Percentiles rank a stretch among this genome's conserved stretches.
Evolutionary conservation across 78 protist species (phyloP).

Genomic region (Dictyostelium intermedium): DNA sequence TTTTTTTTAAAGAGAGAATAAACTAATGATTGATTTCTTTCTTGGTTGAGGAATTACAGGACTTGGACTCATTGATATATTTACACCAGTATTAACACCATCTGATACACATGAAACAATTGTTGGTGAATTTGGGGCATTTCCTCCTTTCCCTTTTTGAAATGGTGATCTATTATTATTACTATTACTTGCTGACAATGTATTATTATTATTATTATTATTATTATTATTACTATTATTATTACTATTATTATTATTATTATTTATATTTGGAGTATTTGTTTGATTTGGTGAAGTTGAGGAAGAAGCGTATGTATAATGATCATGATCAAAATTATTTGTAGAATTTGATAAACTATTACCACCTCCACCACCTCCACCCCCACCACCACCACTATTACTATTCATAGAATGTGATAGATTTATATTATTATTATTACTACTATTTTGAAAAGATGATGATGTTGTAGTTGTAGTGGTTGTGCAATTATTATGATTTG

Average conservation of each 20-base stretch:
- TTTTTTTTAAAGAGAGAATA: constrained; percentile 42
- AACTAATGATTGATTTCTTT: constrained; percentile 54
- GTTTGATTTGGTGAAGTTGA: not conserved
- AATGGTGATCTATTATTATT: constrained; percentile 56
- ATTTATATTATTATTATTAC: constrained; percentile 1
- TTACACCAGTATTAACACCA: constrained; percentile 56
- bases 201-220: not conserved
- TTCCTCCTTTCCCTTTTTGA: constrained; percentile 37
- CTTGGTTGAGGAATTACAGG: constrained; percentile 74
- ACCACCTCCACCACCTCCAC: not conserved
- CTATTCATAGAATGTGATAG: constrained; percentile 23
- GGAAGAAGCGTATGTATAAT: not conserved
- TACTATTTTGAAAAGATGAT: not conserved
- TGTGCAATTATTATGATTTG: not conserved
- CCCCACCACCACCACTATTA: not conserved
- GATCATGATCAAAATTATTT: not conserved
- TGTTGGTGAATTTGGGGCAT: constrained; percentile 70
- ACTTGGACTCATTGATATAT: constrained; percentile 64
- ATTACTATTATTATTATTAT: constrained; percentile 16
- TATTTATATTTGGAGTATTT: constrained; percentile 2
- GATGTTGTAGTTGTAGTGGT: not conserved
- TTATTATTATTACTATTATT: not conserved
- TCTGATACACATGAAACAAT: constrained; percentile 70
- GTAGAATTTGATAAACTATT: constrained; percentile 2
- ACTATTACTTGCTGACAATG: not conserved